Conservation (phyloP, 2,329 filamentous ascomycete genomes). For the Aspergillus fijiensis region DNA sequence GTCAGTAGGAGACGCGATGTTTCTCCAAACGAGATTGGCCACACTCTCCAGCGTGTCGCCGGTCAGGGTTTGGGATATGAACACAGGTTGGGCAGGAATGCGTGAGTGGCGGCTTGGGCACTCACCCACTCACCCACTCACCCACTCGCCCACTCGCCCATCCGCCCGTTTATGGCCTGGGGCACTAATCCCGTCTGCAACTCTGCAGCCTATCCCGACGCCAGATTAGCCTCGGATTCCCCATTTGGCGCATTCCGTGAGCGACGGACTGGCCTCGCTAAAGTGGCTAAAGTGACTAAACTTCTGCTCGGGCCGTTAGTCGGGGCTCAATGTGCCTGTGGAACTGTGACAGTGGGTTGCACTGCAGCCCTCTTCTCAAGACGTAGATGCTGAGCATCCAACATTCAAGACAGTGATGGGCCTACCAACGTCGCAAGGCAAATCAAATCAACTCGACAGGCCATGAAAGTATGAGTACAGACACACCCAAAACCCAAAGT, state of each 20-base stretch:
- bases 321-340: constrained; percentile 4
- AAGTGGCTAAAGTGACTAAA: neutral
- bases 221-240: neutral
- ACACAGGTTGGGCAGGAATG: constrained; percentile 40
- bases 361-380: neutral
- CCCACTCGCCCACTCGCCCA: neutral
- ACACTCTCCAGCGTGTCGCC: neutral
- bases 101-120: constrained; percentile 37
- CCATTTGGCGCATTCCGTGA: neutral
- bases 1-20: neutral
- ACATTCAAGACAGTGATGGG: neutral
- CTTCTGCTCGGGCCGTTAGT: constrained; percentile 10
- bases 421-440: neutral
- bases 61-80: constrained; percentile 1
- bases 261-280: neutral
- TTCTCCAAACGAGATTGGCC: neutral
- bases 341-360: neutral
- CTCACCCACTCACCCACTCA: constrained; percentile 5
- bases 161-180: neutral
- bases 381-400: neutral
- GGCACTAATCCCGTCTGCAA: neutral
- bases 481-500: neutral
- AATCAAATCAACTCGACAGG: neutral
- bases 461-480: neutral
- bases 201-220: neutral